A percentile compares a stretch with the other conserved stretches of the same genome.
Conservation (phyloP, 2,329 filamentous ascomycete species). For the Nannizziopsis barbatae region DNA sequence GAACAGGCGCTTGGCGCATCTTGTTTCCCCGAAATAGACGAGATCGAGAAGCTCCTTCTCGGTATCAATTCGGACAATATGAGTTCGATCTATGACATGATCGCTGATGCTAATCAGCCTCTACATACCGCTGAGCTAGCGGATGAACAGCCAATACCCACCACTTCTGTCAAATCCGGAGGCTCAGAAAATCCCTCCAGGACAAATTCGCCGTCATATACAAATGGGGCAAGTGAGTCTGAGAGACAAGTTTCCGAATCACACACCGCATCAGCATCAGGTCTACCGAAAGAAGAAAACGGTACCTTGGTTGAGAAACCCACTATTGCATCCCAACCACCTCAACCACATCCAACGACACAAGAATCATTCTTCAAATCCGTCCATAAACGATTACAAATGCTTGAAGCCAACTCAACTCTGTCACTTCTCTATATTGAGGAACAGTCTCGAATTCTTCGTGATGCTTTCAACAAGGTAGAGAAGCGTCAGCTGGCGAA, state of each 20-base stretch:
- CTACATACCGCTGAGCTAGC: not conserved
- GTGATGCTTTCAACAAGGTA: conserved; percentile 74
- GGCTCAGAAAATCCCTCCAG: conserved; percentile 1
- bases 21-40: conserved; percentile 12
- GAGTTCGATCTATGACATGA: conserved; percentile 12
- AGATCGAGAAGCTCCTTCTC: conserved; percentile 13
- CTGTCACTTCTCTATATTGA: conserved; percentile 92
- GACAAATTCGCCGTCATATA: not conserved
- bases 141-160: not conserved
- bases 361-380: conserved; percentile 98
- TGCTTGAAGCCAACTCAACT: conserved; percentile 85
- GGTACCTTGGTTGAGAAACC: conserved; percentile 10
- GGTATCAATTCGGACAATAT: conserved; percentile 10
- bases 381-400: conserved; percentile 80
- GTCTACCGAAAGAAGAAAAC: conserved; percentile 2
- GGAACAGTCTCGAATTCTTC: conserved; percentile 80
- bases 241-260: conserved; percentile 21
- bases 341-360: conserved; percentile 61
- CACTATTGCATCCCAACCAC: conserved; percentile 30
- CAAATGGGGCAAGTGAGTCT: not conserved
- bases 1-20: conserved; percentile 7
- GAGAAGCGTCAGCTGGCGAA: conserved; percentile 82
- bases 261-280: conserved; percentile 14
- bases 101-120: not conserved
- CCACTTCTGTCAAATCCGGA: not conserved